Base-by-base conservation (phyloP, 2,329 filamentous ascomycete genomes). In the Chaetomium olivaceum region DNA sequence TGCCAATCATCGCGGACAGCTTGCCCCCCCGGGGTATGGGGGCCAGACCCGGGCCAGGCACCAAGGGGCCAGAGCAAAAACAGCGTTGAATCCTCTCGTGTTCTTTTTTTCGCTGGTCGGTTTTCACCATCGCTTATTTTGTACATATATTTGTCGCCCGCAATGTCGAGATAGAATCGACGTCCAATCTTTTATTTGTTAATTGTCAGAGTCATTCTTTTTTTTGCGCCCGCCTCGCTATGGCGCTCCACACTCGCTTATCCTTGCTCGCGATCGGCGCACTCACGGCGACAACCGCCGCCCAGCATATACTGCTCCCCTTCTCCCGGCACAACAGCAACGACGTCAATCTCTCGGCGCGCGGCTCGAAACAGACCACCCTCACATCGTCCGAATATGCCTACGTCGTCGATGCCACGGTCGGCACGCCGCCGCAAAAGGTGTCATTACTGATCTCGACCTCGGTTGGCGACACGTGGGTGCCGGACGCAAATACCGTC, bases 381-480 rank as follows among this genome's bases (percentile, higher is more conserved):
- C 60, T 74, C 33, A 65, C 54, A 2, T 65, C 62, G n/a, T 33
- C 67, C 12, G 66, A 65, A 23, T 68, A 67, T 63, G 65, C 68
- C 21, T 75, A 72, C 57, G 62, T 72, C 36, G 69, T 73, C 52
- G 70, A 74, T 31, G 71, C 65, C 57, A 63, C 70, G 4, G 67
- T 76, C 55, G 72, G 74, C 58, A 72, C 74, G 3, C 75, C 75
- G 19, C 63, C 68, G 7, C 75, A 77, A 66, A 59, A 69, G 7
- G 23, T 77, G 8, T 68, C 71, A 29, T 66, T 77, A 39, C 48
- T 71, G 27, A 66, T 76, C 33, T 71, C 74, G 29, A 63, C 73
- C 1, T 72, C 70, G 0, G 29, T 66, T 3, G 60, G 69, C 14
- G 64, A 73, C 43, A 74, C 75, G 2, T 77, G 75, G 75, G 71